Conservation (phyloP, 202 grass and related monocot species). For the Hordeum pubiflorum region DNA sequence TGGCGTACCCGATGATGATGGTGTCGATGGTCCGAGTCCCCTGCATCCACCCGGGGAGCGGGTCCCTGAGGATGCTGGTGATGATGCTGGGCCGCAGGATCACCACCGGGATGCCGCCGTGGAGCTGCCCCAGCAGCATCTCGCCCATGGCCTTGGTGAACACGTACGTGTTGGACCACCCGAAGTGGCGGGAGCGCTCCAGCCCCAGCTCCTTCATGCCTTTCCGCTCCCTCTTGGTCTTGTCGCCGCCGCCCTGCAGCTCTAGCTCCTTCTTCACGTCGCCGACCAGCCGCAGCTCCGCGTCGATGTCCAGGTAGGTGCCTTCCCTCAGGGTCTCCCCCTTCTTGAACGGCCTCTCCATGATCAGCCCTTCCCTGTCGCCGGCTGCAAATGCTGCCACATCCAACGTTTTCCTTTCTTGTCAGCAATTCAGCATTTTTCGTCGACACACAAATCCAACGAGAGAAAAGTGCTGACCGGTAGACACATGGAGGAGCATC, state of each 20-base stretch:
- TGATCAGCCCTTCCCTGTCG: conserved; percentile 41
- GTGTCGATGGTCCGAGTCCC: conserved; percentile 69
- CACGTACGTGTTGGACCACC: conserved; percentile 92
- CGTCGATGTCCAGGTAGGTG: conserved; percentile 52
- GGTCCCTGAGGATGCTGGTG: conserved; percentile 55
- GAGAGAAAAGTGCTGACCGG: conserved; percentile 23
- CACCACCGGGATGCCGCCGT: conserved; percentile 40
- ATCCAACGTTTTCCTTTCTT: not conserved
- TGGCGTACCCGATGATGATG: conserved; percentile 61
- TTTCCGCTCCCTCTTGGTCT: conserved; percentile 24
- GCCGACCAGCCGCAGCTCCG: conserved; percentile 46
- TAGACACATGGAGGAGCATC: conserved; percentile 79
- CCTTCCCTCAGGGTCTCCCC: conserved; percentile 41
- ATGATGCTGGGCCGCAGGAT: conserved; percentile 73
- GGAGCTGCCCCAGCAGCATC: conserved; percentile 49
- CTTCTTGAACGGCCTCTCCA: conserved; percentile 49
- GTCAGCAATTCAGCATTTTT: not conserved
- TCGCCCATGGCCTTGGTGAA: conserved; percentile 96
- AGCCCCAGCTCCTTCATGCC: conserved; percentile 71
- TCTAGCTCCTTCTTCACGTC: conserved; percentile 34
- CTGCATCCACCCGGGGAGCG: conserved; percentile 77
- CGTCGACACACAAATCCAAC: not conserved
- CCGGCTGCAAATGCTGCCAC: conserved; percentile 54
- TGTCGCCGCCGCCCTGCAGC: not conserved
- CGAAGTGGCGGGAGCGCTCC: conserved; percentile 47